These are phyloP conservation scores for Trapa bicornis DNA, from an alignment of 345 rosid genomes.

Conservation along the genomic window DNA sequence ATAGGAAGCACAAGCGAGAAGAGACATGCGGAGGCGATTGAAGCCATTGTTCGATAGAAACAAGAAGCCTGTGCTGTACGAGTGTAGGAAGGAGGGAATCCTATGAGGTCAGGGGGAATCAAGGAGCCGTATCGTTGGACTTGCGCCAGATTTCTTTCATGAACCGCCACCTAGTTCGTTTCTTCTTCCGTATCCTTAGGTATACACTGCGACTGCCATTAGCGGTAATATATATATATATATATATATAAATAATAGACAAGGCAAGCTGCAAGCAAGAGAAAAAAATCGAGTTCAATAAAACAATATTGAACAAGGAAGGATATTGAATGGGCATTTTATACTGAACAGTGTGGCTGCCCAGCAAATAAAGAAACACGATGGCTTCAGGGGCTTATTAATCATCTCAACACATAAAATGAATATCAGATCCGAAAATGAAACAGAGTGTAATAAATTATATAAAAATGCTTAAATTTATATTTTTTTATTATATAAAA, in stretches of 20 bases:
- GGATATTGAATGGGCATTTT: background rate
- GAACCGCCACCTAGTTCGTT: background rate
- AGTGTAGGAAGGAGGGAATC: background rate
- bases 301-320: background rate
- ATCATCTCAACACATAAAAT: background rate
- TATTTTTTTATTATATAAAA: too few species aligned
- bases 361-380: constrained; percentile 12
- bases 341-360: constrained; percentile 96
- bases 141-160: background rate
- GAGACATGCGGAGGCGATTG: background rate
- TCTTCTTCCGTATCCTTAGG: constrained; percentile 38
- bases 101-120: background rate
- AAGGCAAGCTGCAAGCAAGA: constrained; percentile 60
- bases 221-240: too few species aligned
- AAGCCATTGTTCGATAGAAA: constrained; percentile 2
- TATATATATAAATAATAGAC: constrained; percentile 32
- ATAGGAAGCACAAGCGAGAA: background rate
- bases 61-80: background rate
- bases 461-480: too few species aligned
- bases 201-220: constrained; percentile 31
- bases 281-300: constrained; percentile 7
- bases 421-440: too few species aligned
- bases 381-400: too few species aligned
- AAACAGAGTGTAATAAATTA: too few species aligned
- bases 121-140: background rate